These are phyloP conservation scores for Talaromyces sp. DNA, from an alignment of 2,329 filamentous ascomycete genomes.

Conservation along the genomic window DNA sequence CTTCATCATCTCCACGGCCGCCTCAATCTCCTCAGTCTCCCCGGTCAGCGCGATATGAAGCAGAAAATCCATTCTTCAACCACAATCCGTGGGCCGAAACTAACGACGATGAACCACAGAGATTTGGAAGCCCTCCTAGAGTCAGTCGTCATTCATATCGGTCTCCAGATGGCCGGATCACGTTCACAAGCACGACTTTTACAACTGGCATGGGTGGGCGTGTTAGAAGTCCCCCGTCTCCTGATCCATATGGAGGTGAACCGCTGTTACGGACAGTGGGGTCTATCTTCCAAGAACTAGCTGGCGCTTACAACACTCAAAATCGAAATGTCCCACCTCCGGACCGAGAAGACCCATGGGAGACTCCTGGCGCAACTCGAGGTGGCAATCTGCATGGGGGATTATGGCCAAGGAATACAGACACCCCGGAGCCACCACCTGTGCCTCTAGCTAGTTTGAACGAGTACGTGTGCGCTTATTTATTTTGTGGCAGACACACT, in stretches of 20 bases:
- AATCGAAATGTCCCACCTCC: slow-evolving; percentile 5
- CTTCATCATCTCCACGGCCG: background rate
- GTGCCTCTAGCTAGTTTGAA: slow-evolving; percentile 48
- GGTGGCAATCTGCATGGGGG: slow-evolving; percentile 25
- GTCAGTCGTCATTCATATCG: slow-evolving; percentile 39
- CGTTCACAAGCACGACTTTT: slow-evolving; percentile 35
- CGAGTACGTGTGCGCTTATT: slow-evolving; percentile 40
- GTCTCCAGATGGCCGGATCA: slow-evolving; percentile 47
- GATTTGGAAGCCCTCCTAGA: slow-evolving; percentile 23
- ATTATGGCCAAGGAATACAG: slow-evolving; percentile 51
- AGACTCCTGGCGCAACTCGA: slow-evolving; percentile 11
- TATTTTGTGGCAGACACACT: slow-evolving; percentile 6
- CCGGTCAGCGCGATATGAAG: slow-evolving; percentile 25
- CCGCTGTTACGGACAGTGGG: slow-evolving; percentile 39
- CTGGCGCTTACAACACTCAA: slow-evolving; percentile 32
- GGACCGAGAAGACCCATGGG: slow-evolving; percentile 16
- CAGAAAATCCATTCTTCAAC: slow-evolving; percentile 35
- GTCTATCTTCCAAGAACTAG: slow-evolving; percentile 47
- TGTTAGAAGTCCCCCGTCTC: slow-evolving; percentile 19
- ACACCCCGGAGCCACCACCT: slow-evolving; percentile 48
- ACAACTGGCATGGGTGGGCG: slow-evolving; percentile 23
- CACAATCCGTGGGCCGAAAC: slow-evolving; percentile 49
- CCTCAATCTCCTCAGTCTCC: slow-evolving; percentile 29
- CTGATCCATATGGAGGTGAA: slow-evolving; percentile 22
- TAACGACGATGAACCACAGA: slow-evolving; percentile 45